Evolutionary conservation across 352 stramenopile species (phyloP).

Genomic region (Phytopythium kandeliae): DNA sequence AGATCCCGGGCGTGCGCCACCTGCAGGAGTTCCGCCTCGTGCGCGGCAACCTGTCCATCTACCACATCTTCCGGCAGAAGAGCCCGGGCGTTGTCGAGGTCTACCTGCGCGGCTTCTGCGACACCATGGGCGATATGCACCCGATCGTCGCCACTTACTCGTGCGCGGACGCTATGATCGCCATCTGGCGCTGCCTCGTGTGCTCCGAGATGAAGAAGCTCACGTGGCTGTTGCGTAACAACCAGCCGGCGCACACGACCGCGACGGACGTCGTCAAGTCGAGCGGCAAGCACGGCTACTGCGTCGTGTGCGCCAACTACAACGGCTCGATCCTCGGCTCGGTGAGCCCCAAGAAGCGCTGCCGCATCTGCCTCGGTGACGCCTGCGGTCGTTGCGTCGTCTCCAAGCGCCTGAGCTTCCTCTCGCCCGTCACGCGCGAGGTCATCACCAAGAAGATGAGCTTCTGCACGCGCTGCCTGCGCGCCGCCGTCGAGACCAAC

Average conservation of each 20-base stretch:
- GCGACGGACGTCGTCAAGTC: not conserved
- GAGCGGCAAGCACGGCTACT: slow-evolving; percentile 2
- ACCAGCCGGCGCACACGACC: slow-evolving; percentile 5
- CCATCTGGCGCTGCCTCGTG: slow-evolving; percentile 6
- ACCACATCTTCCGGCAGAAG: slow-evolving; percentile 9
- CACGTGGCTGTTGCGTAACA: slow-evolving; percentile 14
- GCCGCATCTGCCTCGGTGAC: slow-evolving; percentile 16
- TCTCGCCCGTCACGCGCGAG: slow-evolving; percentile 10
- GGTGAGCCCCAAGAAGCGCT: slow-evolving; percentile 13
- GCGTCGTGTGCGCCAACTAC: slow-evolving; percentile 12
- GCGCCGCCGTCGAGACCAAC: slow-evolving; percentile 11
- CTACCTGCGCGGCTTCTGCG: slow-evolving; percentile 8
- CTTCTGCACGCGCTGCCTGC: slow-evolving; percentile 19
- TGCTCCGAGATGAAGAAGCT: slow-evolving; percentile 19
- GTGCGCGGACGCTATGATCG: slow-evolving; percentile 11
- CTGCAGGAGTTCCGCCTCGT: slow-evolving; percentile 10
- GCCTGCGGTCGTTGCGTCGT: slow-evolving; percentile 13
- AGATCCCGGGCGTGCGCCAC: slow-evolving; percentile 6
- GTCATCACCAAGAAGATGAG: slow-evolving; percentile 10
- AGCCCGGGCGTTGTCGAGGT: slow-evolving; percentile 10
- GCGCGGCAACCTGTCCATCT: slow-evolving; percentile 9
- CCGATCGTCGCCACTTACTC: slow-evolving; percentile 9
- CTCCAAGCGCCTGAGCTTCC: slow-evolving; percentile 10
- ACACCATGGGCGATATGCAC: slow-evolving; percentile 10
- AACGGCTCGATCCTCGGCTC: slow-evolving; percentile 8